Conservation (phyloP, 768 basidiomycete genomes). For the Flagelloscypha sp. region DNA sequence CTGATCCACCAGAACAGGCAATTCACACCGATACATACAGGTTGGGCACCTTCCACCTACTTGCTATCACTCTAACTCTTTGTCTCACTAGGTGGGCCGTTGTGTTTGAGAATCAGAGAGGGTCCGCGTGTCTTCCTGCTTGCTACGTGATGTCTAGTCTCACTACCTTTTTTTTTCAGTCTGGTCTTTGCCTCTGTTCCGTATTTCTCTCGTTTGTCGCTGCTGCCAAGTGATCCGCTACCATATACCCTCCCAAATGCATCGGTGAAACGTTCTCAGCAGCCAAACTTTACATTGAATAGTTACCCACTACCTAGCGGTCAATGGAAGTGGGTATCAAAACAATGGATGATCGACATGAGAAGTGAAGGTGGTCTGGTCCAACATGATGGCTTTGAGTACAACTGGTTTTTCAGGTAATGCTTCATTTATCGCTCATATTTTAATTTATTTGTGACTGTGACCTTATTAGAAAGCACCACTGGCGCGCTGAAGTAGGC, state of each 20-base stretch:
- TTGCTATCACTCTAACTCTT: no score
- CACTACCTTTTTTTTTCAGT: constrained; percentile 18
- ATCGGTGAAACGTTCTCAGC: constrained; percentile 30
- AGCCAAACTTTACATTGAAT: constrained; percentile 48
- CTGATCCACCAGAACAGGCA: no score
- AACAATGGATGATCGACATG: constrained; percentile 86
- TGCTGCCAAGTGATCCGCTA: constrained; percentile 65
- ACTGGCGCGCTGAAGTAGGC: constrained; percentile 62
- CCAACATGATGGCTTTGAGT: constrained; percentile 80
- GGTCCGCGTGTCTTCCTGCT: constrained; percentile 32
- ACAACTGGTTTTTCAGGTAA: constrained; percentile 79
- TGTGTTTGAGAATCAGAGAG: constrained; percentile 78
- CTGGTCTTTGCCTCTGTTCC: constrained; percentile 65
- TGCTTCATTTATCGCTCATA: no score
- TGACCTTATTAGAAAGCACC: no score
- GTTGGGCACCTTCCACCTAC: no score
- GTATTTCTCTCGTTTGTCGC: constrained; percentile 60
- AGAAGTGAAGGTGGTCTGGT: constrained; percentile 65
- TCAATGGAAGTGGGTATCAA: constrained; percentile 75
- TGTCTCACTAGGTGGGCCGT: no score
- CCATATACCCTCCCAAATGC: constrained; percentile 59
- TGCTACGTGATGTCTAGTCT: constrained; percentile 2
- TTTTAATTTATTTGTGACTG: no score
- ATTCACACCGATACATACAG: no score
- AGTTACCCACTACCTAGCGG: constrained; percentile 74